A percentile compares a stretch with the other conserved stretches of the same genome.
Evolutionary conservation across 2,329 filamentous ascomycete species (phyloP).

Genomic region (Penicillium decumbens): DNA sequence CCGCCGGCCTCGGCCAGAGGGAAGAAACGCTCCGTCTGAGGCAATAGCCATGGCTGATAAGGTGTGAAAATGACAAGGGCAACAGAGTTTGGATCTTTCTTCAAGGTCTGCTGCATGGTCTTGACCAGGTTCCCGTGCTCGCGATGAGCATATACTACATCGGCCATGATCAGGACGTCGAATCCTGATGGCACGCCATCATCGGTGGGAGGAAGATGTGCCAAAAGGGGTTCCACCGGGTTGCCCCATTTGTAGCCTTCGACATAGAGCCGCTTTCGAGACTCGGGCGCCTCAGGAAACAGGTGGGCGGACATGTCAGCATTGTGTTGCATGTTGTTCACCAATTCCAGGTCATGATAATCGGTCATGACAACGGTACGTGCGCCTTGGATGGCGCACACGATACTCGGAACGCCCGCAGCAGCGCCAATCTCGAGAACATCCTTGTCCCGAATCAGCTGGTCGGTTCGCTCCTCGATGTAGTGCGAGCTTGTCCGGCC

Average conservation of each 20-base stretch:
- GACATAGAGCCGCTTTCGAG: conserved; percentile 46
- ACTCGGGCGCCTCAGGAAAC: conserved; percentile 34
- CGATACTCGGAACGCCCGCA: conserved; percentile 75
- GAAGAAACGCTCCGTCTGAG: conserved; percentile 84
- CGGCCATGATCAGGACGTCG: conserved; percentile 79
- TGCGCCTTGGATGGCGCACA: conserved; percentile 70
- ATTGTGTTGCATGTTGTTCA: conserved; percentile 74
- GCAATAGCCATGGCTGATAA: conserved; percentile 83
- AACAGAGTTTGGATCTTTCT: conserved; percentile 50
- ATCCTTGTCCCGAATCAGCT: conserved; percentile 61
- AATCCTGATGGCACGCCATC: conserved; percentile 59
- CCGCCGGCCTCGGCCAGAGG: conserved; percentile 66
- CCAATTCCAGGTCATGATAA: conserved; percentile 79
- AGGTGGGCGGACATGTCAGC: conserved; percentile 54
- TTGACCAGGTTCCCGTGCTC: conserved; percentile 75
- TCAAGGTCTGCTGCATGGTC: conserved; percentile 65
- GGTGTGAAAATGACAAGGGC: conserved; percentile 92
- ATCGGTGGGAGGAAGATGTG: conserved; percentile 53
- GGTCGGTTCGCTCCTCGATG: conserved; percentile 63
- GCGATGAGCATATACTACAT: conserved; percentile 84
- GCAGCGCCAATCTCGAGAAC: conserved; percentile 87
- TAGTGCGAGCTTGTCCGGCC: conserved; percentile 71
- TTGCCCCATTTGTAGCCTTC: conserved; percentile 82
- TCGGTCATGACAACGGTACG: conserved; percentile 71
- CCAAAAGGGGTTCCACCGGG: conserved; percentile 55